Evolutionary conservation across 768 basidiomycete species (phyloP).

Genomic region (Favolaschia claudopus): DNA sequence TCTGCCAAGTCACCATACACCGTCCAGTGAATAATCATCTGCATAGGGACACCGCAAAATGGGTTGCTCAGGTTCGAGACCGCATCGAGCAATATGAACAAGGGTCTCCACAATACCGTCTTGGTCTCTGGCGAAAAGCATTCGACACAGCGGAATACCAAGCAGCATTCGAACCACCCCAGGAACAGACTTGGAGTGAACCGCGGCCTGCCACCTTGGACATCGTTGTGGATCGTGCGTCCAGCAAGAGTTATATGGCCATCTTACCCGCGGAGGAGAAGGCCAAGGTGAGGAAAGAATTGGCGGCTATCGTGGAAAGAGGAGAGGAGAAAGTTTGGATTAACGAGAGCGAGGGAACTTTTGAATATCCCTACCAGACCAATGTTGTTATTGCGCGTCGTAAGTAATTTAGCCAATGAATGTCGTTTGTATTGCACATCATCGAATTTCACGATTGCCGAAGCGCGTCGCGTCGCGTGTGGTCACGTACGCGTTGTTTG

Average conservation of each 20-base stretch:
- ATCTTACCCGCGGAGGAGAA: constrained; percentile 66
- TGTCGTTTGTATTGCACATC: background rate
- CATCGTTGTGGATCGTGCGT: constrained; percentile 67
- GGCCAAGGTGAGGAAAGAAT: constrained; percentile 53
- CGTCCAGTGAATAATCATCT: background rate
- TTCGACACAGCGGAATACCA: constrained; percentile 73
- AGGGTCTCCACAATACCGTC: constrained; percentile 85
- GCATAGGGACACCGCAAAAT: constrained; percentile 63
- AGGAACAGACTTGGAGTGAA: constrained; percentile 65
- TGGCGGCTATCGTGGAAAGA: constrained; percentile 62
- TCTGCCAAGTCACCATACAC: background rate
- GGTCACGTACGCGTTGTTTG: constrained; percentile 10
- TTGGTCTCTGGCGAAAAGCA: constrained; percentile 73
- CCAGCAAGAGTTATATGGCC: constrained; percentile 88
- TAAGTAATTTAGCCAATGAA: background rate
- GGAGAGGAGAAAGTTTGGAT: constrained; percentile 79
- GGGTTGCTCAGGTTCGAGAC: constrained; percentile 79
- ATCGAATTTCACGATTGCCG: background rate
- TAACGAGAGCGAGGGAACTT: constrained; percentile 73
- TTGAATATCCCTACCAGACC: constrained; percentile 83
- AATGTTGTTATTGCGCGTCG: constrained; percentile 59
- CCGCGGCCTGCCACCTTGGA: constrained; percentile 60
- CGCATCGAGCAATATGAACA: constrained; percentile 71
- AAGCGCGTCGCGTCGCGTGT: background rate
- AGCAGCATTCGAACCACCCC: constrained; percentile 62